Base-by-base conservation (phyloP, 2,329 filamentous ascomycete species). In the Sclerotiophoma versabilis region DNA sequence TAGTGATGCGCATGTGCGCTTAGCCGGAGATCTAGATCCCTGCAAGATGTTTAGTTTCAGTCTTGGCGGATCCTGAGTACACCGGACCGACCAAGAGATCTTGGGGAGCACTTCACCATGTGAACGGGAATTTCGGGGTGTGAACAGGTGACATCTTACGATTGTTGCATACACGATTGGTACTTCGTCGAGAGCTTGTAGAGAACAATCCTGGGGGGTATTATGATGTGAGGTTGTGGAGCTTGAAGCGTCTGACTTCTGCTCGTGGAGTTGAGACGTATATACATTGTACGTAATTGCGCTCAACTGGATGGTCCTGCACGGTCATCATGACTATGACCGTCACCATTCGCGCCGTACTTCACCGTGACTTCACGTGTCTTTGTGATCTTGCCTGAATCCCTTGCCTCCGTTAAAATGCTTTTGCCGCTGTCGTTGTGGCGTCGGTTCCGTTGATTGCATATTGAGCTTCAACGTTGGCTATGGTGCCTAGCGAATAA, bases 391-490 rank as follows among this genome's bases (percentile, higher is more conserved):
- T 11, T 30, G 1, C 34, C 34, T 4, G 2, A 11, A 4, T 46
- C 51, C 53, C 7, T 29, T 9, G 11, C 15, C 6, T 59, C 56
- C 15, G 38, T 26, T 30, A 62, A 19, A 19, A 61, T 62, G 22
- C 57, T 64, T 14, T 19, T 49, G 14, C 62, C 61, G 12, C 59
- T 58, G 27, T 46, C 30, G 5, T 54, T 43, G 15, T 57, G 48
- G 8, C 42, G 26, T 48, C 30, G 14, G 14, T n/a, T 32, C 33
- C 41, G 32, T 8, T 23, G n/a, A 6, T 43, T 33, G 10, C 27
- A 15, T 2, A 26, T 11, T 14, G 41, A 20, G 7, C 33, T 23
- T 41, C 32, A 11, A 26, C 46, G 11, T 36, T 33, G 17, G 15
- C 47, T n/a, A 25, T 49, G 9, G 27, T 37, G 14, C 26, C 30